Evolutionary conservation across 2,329 filamentous ascomycete species (phyloP).

Genomic region (Orbilia oligospora): DNA sequence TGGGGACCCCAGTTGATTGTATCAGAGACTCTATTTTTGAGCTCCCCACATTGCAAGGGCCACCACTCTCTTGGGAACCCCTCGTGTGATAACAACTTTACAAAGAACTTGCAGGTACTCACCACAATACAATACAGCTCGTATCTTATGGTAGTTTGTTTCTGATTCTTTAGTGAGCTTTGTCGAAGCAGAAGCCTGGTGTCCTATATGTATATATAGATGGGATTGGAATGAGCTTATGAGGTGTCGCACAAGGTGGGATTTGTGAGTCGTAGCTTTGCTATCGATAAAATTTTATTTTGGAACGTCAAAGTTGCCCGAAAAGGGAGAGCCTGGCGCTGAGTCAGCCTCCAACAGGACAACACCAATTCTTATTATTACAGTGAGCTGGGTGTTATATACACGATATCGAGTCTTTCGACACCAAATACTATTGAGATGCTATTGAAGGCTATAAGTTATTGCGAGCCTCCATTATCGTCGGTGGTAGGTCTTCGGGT

Average conservation of each 20-base stretch:
- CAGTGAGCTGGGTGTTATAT: too few relatives aligned
- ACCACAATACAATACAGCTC: not conserved
- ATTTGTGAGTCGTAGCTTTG: slow-evolving; percentile 43
- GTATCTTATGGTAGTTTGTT: not conserved
- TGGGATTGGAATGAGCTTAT: not conserved
- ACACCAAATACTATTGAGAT: too few relatives aligned
- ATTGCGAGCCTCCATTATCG: not conserved
- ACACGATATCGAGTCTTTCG: too few relatives aligned
- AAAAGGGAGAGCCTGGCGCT: slow-evolving; percentile 23
- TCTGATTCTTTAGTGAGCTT: not conserved
- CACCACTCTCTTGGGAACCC: not conserved
- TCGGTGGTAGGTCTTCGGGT: slow-evolving; percentile 3
- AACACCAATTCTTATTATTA: not conserved
- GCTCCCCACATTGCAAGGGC: slow-evolving; percentile 22
- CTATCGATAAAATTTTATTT: slow-evolving; percentile 60
- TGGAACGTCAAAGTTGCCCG: slow-evolving; percentile 53
- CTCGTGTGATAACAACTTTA: not conserved
- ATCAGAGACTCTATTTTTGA: not conserved
- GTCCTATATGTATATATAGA: too few relatives aligned
- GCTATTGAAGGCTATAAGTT: too few relatives aligned
- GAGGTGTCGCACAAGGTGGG: not conserved
- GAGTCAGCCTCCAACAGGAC: slow-evolving; percentile 54
- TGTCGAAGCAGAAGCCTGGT: too few relatives aligned
- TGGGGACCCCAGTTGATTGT: not conserved
- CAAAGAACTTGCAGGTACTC: not conserved